These are phyloP conservation scores for Mycena sanguinolenta DNA, from an alignment of 768 basidiomycete genomes.

Conservation along the genomic window DNA sequence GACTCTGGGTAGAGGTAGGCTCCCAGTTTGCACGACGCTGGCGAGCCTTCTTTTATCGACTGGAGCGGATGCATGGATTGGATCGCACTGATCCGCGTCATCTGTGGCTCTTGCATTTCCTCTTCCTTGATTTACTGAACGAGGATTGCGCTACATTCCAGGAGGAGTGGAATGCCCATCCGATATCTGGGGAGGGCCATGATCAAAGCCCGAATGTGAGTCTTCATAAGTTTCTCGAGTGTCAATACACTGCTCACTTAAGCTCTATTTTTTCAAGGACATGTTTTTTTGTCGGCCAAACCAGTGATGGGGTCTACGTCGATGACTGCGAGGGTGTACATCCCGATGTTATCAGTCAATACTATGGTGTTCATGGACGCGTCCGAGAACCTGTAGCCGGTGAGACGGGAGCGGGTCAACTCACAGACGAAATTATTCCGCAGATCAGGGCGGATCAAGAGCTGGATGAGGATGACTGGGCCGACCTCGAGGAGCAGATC, in stretches of 20 bases:
- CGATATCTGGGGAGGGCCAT: constrained; percentile 38
- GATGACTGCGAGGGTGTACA: constrained; percentile 24
- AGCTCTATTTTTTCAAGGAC: background rate
- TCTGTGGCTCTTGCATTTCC: constrained; percentile 23
- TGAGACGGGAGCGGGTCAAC: constrained; percentile 2
- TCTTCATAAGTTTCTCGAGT: background rate
- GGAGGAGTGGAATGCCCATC: constrained; percentile 30
- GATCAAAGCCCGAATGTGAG: constrained; percentile 24
- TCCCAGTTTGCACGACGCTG: constrained; percentile 22
- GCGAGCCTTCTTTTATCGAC: constrained; percentile 22
- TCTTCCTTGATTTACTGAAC: constrained; percentile 21
- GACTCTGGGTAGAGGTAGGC: constrained; percentile 26
- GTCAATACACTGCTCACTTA: no score
- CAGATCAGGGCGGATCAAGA: background rate
- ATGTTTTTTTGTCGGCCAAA: constrained; percentile 15
- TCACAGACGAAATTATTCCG: background rate
- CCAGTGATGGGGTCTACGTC: constrained; percentile 15
- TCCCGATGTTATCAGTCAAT: constrained; percentile 11
- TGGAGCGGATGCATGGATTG: constrained; percentile 12
- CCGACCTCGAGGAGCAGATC: background rate
- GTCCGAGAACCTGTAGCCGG: background rate
- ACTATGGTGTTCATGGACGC: constrained; percentile 28
- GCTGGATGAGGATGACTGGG: background rate
- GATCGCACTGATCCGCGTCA: constrained; percentile 9
- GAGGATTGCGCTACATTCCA: constrained; percentile 32